These are phyloP conservation scores for Calamus simplicifolius DNA, from an alignment of 176 grass and related monocot species.

Conservation along the genomic window DNA sequence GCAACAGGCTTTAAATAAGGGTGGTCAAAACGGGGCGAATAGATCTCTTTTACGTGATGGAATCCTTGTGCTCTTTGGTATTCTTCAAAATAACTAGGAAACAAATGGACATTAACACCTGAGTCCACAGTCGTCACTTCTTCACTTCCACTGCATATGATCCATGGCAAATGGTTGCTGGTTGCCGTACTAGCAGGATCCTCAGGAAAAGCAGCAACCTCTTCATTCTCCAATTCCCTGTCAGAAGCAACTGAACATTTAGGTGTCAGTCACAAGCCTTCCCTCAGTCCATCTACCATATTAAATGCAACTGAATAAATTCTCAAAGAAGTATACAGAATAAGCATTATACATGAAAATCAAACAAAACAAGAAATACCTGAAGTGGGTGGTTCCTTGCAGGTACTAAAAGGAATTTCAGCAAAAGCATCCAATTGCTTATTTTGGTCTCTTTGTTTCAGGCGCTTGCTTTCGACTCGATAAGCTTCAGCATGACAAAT, in stretches of 20 bases:
- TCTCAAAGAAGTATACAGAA: background rate
- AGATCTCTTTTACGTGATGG: slow-evolving; percentile 27
- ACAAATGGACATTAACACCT: slow-evolving; percentile 35
- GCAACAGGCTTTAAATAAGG: slow-evolving; percentile 40
- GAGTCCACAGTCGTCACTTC: slow-evolving; percentile 24
- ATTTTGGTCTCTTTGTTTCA: slow-evolving; percentile 41
- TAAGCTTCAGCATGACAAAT: slow-evolving; percentile 41
- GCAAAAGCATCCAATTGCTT: slow-evolving; percentile 20
- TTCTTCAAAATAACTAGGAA: slow-evolving; percentile 51
- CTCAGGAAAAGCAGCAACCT: slow-evolving; percentile 5
- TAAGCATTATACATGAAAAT: slow-evolving; percentile 1
- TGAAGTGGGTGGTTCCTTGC: slow-evolving; percentile 25
- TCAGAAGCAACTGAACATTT: background rate
- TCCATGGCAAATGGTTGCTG: slow-evolving; percentile 4
- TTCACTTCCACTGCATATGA: background rate
- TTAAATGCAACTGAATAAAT: no score
- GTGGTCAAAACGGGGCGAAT: slow-evolving; percentile 34
- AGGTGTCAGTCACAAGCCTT: no score
- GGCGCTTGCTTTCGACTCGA: slow-evolving; percentile 50
- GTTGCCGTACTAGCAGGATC: slow-evolving; percentile 9
- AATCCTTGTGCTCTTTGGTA: slow-evolving; percentile 13
- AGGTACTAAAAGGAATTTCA: slow-evolving; percentile 3
- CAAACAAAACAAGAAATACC: slow-evolving; percentile 37
- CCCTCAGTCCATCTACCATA: no score
- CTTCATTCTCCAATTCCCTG: background rate